These are phyloP conservation scores for Corymbia calophylla DNA, from an alignment of 441 rosid species.

Conservation along the genomic window DNA sequence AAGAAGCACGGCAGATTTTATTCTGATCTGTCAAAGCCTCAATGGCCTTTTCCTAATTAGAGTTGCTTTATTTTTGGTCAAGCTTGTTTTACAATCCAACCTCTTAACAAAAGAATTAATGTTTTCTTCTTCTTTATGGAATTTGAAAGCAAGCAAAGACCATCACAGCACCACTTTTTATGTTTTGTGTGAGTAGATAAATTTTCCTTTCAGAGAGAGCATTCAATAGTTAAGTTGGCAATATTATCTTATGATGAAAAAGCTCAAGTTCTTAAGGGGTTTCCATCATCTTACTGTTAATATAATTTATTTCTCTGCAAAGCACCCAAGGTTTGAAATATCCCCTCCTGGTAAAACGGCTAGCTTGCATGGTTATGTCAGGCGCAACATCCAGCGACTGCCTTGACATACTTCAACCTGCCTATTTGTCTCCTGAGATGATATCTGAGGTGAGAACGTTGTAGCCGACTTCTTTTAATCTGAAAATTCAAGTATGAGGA, in stretches of 20 bases:
- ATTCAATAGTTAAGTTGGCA: neutral
- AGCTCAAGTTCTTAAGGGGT: neutral
- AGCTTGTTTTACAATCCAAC: neutral
- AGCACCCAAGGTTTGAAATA: conserved; percentile 68
- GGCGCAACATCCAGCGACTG: conserved; percentile 42
- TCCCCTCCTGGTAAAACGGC: conserved; percentile 74
- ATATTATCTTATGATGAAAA: neutral
- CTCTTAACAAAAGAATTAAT: neutral
- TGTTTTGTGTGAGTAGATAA: neutral
- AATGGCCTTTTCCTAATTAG: neutral
- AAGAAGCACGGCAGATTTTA: neutral
- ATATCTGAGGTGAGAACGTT: conserved; percentile 35
- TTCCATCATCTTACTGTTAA: neutral
- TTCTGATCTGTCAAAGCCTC: neutral
- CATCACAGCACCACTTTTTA: neutral
- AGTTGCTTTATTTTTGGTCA: neutral
- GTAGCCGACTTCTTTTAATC: neutral
- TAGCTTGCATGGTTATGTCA: conserved; percentile 64
- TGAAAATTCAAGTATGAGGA: neutral
- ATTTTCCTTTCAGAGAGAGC: neutral
- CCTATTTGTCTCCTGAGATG: conserved; percentile 41
- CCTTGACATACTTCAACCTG: conserved; percentile 73
- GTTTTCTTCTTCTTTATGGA: neutral
- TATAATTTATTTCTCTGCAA: neutral
- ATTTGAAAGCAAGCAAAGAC: neutral